Percentiles rank a stretch among this genome's conserved stretches.
Evolutionary conservation across 108 stramenopile species (phyloP).

Genomic region (Discostella stelligeroides): DNA sequence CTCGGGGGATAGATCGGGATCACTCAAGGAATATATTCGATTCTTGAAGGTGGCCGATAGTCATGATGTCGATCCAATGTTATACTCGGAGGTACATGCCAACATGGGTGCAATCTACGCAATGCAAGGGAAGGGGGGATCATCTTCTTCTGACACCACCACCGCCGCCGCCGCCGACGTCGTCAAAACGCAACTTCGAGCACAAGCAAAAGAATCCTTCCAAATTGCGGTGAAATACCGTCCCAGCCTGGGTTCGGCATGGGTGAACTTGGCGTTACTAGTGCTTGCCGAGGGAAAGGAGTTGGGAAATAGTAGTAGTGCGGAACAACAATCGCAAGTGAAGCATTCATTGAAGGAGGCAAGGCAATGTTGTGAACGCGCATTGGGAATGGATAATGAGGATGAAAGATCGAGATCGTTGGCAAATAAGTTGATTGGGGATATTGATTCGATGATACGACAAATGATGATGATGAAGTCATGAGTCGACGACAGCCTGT

Average conservation of each 20-base stretch:
- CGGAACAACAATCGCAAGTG: constrained; percentile 20
- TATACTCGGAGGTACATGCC: constrained; percentile 47
- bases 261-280: constrained; percentile 46
- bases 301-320: not conserved
- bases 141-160: too few species aligned
- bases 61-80: constrained; percentile 31
- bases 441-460: constrained; percentile 42
- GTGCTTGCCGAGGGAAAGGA: constrained; percentile 41
- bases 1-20: constrained; percentile 27
- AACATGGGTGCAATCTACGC: constrained; percentile 49
- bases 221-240: constrained; percentile 30
- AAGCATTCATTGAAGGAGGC: constrained; percentile 35
- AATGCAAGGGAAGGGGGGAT: constrained; percentile 38
- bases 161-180: not conserved
- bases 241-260: constrained; percentile 39
- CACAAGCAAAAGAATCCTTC: constrained; percentile 32
- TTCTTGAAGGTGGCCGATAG: constrained; percentile 32
- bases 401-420: constrained; percentile 36
- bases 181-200: constrained; percentile 11
- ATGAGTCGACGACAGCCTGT: too few species aligned
- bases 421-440: constrained; percentile 38
- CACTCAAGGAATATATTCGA: constrained; percentile 26
- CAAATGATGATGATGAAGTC: constrained; percentile 7
- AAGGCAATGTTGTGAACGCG: constrained; percentile 44
- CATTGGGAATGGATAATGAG: constrained; percentile 45